Evolutionary conservation across 371 early-diverging fungal species (phyloP), one percentile per base, ranked within the genome.

Genomic region (Haplosporangium sp.): DNA sequence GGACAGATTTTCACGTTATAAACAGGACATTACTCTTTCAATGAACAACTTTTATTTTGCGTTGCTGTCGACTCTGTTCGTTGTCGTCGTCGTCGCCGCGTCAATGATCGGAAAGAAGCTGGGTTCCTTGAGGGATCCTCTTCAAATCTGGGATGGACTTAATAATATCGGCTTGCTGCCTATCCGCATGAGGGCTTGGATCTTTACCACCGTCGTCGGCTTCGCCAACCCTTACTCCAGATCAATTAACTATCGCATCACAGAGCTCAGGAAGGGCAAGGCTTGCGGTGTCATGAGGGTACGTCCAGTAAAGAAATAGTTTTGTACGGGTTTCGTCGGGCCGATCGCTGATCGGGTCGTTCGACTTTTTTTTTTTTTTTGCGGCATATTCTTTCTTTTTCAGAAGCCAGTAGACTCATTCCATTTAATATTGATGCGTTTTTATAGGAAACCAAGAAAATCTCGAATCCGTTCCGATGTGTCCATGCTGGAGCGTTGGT

Each of bases 401-500:
- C 29, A 29, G 29, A 1, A 1, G 16, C 20, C 4, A 40, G 12
- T 52, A 11, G 40, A 13, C 61, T 21, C 42, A 1, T 41, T 21
- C 9, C 18, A 1, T 29, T 63, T 29, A 29, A 29, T 29, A 29
- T 29, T 29, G 1, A 29, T 29, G 29, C 29, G 29, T 29, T 29
- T 29, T 29, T 16, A 37, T 59, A 77, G 77, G 72, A 77, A 52
- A 67, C 77, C 20, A 77, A 67, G 63, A 14, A 41, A 10, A 63
- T 67, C 61, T 77, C 77, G 9, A 77, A 77, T 36, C 67, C 77
- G 16, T 77, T 77, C 47, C 55, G 60, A 41, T 60, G 89, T 55
- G 85, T 87, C 16, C 87, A 87, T 70, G 83, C 86, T 16, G 86
- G 86, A 11, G 89, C 89, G 13, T 68, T 89, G 38, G 82, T 86